These are phyloP conservation scores for Cercospora brassicicola DNA, from an alignment of 2,329 filamentous ascomycete genomes.

Conservation along the genomic window DNA sequence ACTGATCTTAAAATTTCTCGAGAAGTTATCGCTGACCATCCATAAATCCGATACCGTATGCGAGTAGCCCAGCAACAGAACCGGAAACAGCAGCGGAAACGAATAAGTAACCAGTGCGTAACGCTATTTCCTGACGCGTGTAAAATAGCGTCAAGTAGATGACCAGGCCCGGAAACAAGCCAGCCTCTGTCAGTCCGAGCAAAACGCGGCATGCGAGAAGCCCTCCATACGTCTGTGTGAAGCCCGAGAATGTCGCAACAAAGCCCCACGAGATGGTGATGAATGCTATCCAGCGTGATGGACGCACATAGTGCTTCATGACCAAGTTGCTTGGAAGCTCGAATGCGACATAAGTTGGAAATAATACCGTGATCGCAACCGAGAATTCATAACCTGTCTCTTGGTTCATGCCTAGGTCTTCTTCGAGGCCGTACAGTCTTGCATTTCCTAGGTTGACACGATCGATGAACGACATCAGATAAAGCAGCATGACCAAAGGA, in stretches of 20 bases:
- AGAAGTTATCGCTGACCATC: background rate
- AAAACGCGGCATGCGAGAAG: background rate
- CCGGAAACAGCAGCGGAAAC: background rate
- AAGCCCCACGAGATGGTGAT: background rate
- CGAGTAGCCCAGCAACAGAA: background rate
- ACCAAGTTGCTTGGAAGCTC: conserved; percentile 19
- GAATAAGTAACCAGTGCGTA: background rate
- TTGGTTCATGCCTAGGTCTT: conserved; percentile 14
- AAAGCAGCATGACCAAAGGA: conserved; percentile 69
- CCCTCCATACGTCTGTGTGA: background rate
- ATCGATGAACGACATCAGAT: conserved; percentile 72
- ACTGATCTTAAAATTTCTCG: background rate
- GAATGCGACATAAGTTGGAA: conserved; percentile 19
- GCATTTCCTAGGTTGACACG: conserved; percentile 18
- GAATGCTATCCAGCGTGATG: background rate
- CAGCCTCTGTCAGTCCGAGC: background rate
- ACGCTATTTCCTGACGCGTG: background rate
- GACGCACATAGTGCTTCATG: conserved; percentile 16
- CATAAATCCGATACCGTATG: background rate
- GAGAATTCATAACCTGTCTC: conserved; percentile 12
- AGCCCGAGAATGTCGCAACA: background rate
- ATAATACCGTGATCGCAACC: conserved; percentile 22
- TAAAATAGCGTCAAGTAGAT: background rate
- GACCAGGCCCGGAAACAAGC: background rate
- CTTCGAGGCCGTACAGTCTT: conserved; percentile 15